Percentiles rank a stretch among this genome's conserved stretches.
phyloP scores from a whole-genome alignment of 257 asterid species.

The Haberlea rhodopensis region DNA sequence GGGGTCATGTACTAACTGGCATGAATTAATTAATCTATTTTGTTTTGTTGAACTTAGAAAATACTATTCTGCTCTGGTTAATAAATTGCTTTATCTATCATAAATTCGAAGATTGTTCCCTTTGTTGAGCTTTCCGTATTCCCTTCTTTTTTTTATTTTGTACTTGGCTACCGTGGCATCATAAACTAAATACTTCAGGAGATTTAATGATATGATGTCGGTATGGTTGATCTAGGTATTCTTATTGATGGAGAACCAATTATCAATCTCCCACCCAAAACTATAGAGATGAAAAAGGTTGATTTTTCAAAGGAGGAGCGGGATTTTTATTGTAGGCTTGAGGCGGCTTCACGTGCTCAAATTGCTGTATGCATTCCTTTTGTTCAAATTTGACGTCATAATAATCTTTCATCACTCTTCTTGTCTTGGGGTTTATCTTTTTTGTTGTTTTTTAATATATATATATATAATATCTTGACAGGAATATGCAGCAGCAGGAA shows the following conservation, averaged over 20 bases:
- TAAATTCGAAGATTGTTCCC: too few relatives aligned
- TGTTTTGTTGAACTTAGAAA: neutral
- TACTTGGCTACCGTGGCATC: conserved; percentile 1
- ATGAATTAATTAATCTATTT: neutral
- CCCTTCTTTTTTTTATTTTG: conserved; percentile 8
- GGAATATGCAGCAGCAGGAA: too few relatives aligned
- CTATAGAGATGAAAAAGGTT: too few relatives aligned
- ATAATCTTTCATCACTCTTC: conserved; percentile 14
- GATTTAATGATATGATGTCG: conserved; percentile 24
- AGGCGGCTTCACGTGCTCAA: conserved; percentile 88
- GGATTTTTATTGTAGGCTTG: conserved; percentile 76
- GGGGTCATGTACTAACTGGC: neutral
- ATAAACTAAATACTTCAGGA: conserved; percentile 16
- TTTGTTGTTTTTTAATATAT: conserved; percentile 48
- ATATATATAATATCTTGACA: too few relatives aligned
- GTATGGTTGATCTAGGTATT: conserved; percentile 52
- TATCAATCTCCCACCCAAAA: too few relatives aligned
- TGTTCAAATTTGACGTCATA: conserved; percentile 22
- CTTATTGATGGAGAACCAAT: conserved; percentile 77
- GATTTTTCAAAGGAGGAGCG: conserved; percentile 84
- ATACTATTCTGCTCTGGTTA: conserved; percentile 1
- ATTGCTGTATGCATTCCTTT: conserved; percentile 70
- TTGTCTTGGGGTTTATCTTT: conserved; percentile 24
- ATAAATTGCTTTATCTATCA: too few relatives aligned
- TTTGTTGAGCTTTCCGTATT: too few relatives aligned